Conservation (phyloP, 164 flowering plant genomes). For the Magnolia sinica region DNA sequence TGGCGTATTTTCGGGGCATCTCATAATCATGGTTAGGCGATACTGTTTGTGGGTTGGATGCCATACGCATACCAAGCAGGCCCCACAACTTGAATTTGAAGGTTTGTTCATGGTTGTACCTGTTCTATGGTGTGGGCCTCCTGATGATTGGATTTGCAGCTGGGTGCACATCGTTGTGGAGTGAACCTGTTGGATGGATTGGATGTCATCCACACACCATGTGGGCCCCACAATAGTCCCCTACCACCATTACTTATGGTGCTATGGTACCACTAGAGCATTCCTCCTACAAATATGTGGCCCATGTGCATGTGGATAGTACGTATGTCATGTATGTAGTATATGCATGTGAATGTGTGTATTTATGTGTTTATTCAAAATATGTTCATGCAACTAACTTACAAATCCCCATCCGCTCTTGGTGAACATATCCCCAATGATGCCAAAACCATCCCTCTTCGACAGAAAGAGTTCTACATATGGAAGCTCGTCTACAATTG, state of each 20-base stretch:
- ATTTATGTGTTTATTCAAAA: neutral
- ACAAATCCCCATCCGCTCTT: slow-evolving; percentile 90
- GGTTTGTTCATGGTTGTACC: neutral
- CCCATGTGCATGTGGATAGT: neutral
- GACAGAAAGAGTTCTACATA: slow-evolving; percentile 67
- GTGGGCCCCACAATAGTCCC: neutral
- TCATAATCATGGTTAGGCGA: no score
- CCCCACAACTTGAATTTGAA: neutral
- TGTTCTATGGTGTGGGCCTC: no score
- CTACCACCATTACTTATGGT: no score
- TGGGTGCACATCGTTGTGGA: neutral
- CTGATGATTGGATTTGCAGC: neutral
- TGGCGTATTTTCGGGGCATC: no score
- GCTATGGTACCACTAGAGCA: no score
- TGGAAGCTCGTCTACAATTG: slow-evolving; percentile 76
- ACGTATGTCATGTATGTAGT: neutral
- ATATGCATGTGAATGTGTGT: neutral
- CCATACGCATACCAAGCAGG: neutral
- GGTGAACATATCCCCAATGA: slow-evolving; percentile 65
- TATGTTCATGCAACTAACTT: slow-evolving; percentile 28
- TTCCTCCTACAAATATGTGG: neutral
- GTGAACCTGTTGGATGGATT: neutral
- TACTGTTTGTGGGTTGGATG: no score
- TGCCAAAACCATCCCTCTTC: slow-evolving; percentile 38
- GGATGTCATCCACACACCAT: neutral